Conservation (phyloP, 805 yeast genomes). For the Schizosaccharomyces osmophilus region DNA sequence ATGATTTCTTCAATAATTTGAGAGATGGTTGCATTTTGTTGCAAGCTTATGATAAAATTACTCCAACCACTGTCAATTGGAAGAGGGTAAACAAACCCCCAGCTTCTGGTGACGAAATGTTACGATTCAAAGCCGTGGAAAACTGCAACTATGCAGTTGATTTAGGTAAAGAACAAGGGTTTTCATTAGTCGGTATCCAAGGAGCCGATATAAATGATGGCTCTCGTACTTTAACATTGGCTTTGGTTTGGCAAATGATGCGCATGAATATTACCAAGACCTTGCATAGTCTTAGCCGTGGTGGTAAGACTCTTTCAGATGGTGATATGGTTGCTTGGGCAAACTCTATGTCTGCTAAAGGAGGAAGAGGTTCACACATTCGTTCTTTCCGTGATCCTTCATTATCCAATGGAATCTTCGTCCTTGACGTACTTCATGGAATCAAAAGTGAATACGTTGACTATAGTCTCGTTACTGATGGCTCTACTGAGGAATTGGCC, state of each 20-base stretch:
- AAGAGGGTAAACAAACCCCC: conserved; percentile 69
- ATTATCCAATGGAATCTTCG: conserved; percentile 51
- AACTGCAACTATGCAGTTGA: conserved; percentile 97
- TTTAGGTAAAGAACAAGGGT: conserved; percentile 73
- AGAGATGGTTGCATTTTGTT: conserved; percentile 74
- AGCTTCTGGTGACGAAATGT: conserved; percentile 43
- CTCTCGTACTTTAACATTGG: conserved; percentile 64
- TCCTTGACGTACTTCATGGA: conserved; percentile 76
- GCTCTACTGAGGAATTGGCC: conserved; percentile 56
- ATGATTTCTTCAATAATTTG: conserved; percentile 73
- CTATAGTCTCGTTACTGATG: conserved; percentile 67
- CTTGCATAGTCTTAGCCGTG: conserved; percentile 40
- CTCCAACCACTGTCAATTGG: conserved; percentile 71
- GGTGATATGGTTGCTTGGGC: conserved; percentile 85
- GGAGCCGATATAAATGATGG: conserved; percentile 96
- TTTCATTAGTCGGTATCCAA: conserved; percentile 90
- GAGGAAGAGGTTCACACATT: conserved; percentile 48
- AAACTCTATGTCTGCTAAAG: conserved; percentile 56
- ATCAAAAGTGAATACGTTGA: conserved; percentile 94
- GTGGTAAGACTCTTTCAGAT: conserved; percentile 59
- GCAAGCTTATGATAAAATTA: conserved; percentile 85
- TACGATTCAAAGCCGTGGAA: conserved; percentile 85
- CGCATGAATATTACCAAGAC: conserved; percentile 81
- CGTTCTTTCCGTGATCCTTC: conserved; percentile 72
- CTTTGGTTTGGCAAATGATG: conserved; percentile 96